These are phyloP conservation scores for Eucalyptus erythrocorys DNA, from an alignment of 345 rosid genomes.

Conservation along the genomic window DNA sequence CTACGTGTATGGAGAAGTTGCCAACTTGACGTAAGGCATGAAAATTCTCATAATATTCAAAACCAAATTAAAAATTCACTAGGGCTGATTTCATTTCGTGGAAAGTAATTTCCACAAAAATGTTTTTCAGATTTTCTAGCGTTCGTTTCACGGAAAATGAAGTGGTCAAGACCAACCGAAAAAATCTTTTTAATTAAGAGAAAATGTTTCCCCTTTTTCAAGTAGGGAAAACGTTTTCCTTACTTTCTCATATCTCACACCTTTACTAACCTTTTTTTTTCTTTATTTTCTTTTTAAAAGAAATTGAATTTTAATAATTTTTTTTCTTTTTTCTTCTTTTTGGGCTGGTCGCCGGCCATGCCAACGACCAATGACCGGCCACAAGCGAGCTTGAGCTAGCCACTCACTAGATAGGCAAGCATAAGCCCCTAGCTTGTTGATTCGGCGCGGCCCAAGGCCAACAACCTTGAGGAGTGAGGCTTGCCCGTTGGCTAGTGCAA, in stretches of 20 bases:
- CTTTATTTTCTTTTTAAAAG: fast-evolving
- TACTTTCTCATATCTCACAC: too few species aligned
- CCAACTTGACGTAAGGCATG: background rate
- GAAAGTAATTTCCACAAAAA: too few species aligned
- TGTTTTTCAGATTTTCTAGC: fast-evolving
- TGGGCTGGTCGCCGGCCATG: too few species aligned
- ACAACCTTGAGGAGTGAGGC: fast-evolving
- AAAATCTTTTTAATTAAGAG: fast-evolving
- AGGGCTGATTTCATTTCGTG: too few species aligned
- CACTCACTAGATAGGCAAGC: too few species aligned
- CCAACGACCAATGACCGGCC: fast-evolving
- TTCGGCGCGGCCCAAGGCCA: fast-evolving
- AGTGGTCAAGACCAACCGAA: fast-evolving
- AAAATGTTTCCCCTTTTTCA: fast-evolving
- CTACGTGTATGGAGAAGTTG: background rate
- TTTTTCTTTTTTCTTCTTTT: too few species aligned
- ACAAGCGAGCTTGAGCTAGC: fast-evolving
- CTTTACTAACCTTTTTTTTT: too few species aligned
- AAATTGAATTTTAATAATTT: too few species aligned
- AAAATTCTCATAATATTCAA: background rate
- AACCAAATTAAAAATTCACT: background rate
- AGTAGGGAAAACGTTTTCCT: too few species aligned
- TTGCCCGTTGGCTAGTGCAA: fast-evolving
- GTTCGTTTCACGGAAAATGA: fast-evolving
- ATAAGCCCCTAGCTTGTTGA: fast-evolving